Conservation (phyloP, 2,329 filamentous ascomycete species). For the Trichoderma sp. region DNA sequence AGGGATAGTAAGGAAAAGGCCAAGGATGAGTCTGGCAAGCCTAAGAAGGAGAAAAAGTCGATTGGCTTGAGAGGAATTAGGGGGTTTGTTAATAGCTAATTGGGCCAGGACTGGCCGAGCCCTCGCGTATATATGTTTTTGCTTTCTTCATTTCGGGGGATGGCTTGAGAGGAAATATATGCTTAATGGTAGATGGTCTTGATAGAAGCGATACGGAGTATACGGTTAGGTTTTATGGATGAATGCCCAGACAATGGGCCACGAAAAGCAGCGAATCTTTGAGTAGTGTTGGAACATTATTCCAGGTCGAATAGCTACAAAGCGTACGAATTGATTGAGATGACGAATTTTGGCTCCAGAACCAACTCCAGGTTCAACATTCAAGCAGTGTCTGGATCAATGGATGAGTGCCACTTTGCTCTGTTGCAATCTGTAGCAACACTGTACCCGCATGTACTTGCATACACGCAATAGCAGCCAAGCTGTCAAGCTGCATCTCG, state of each 20-base stretch:
- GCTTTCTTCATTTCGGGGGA: neutral
- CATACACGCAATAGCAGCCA: neutral
- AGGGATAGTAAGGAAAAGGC: conserved; percentile 56
- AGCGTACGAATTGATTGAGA: neutral
- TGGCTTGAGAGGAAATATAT: neutral
- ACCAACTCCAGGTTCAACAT: neutral
- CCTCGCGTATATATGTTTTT: neutral
- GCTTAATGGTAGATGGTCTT: neutral
- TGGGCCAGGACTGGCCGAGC: too few species aligned
- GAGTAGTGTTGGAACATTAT: neutral
- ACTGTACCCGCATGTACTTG: neutral
- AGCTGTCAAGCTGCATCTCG: too few species aligned
- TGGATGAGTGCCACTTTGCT: neutral
- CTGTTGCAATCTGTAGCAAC: neutral
- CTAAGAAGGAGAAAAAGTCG: conserved; percentile 45
- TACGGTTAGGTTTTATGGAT: neutral
- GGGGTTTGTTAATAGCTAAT: conserved; percentile 41
- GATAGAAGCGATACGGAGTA: conserved; percentile 3
- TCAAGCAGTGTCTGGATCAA: neutral
- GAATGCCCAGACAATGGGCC: neutral
- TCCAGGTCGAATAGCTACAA: neutral
- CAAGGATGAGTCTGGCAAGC: conserved; percentile 45
- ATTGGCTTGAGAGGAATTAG: conserved; percentile 49
- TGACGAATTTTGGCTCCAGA: neutral
- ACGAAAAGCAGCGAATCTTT: neutral